These are phyloP conservation scores for Saccharum hybrid DNA, from an alignment of 202 grass and related monocot species.

Conservation along the genomic window DNA sequence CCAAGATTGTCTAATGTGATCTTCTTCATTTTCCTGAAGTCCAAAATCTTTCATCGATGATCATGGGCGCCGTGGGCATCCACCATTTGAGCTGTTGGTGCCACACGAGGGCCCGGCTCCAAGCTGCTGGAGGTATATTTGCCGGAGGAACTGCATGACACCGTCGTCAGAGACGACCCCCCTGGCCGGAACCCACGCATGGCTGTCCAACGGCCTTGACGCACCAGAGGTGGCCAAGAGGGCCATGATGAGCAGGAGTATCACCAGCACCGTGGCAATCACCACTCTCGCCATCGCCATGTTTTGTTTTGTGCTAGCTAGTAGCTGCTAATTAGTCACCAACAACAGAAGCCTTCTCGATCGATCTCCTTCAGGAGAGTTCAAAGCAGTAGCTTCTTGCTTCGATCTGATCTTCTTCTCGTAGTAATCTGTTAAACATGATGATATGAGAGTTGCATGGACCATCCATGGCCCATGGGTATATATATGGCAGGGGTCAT, in stretches of 20 bases:
- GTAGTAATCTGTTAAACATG: neutral
- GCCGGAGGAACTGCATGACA: constrained; percentile 18
- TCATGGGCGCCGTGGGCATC: constrained; percentile 38
- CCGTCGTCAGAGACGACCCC: neutral
- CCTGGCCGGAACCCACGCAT: neutral
- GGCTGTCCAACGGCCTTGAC: neutral
- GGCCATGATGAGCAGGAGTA: constrained; percentile 6
- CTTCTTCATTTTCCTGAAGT: neutral
- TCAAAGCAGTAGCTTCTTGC: neutral
- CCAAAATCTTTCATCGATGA: neutral
- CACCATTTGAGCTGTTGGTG: constrained; percentile 49
- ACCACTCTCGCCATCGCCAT: neutral
- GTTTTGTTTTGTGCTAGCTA: neutral
- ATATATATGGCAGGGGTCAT: neutral
- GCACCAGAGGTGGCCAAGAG: constrained; percentile 15
- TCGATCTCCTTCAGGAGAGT: neutral
- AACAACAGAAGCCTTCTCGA: neutral
- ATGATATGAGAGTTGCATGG: too few species aligned
- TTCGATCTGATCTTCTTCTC: neutral
- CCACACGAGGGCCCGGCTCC: constrained; percentile 44
- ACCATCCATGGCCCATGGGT: neutral
- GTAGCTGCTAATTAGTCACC: neutral
- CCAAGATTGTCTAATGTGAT: too few species aligned
- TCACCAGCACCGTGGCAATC: neutral
- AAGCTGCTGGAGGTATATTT: constrained; percentile 44